Evolutionary conservation across 805 yeast species (phyloP).

Genomic region (Spathaspora arborariae): DNA sequence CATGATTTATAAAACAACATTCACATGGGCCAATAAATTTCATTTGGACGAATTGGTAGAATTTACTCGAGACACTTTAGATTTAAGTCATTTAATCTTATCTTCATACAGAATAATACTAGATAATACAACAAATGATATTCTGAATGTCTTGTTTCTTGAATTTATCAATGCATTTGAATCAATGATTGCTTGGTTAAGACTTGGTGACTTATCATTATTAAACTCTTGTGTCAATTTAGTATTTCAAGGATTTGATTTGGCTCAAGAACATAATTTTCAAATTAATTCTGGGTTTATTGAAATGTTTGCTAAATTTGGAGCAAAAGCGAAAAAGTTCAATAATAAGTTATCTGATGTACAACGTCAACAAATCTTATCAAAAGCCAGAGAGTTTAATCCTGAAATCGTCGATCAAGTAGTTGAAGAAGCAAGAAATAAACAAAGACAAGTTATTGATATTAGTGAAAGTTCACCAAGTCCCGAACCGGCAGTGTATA

Average conservation of each 20-base stretch:
- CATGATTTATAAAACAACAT: slow-evolving; percentile 62
- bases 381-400: slow-evolving; percentile 57
- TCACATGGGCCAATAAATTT: slow-evolving; percentile 70
- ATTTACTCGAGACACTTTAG: slow-evolving; percentile 83
- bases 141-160: slow-evolving; percentile 33
- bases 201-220: slow-evolving; percentile 75
- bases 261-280: slow-evolving; percentile 54
- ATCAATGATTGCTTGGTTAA: slow-evolving; percentile 72
- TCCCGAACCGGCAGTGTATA: slow-evolving; percentile 4
- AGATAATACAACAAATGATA: slow-evolving; percentile 13
- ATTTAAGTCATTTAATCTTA: slow-evolving; percentile 66
- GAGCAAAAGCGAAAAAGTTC: slow-evolving; percentile 59
- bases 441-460: slow-evolving; percentile 13
- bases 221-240: slow-evolving; percentile 69
- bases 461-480: slow-evolving; percentile 11
- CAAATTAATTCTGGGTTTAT: slow-evolving; percentile 51
- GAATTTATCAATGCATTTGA: slow-evolving; percentile 61
- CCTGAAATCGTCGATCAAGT: slow-evolving; percentile 51
- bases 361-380: slow-evolving; percentile 61
- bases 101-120: slow-evolving; percentile 53
- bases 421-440: slow-evolving; percentile 33
- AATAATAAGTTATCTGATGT: slow-evolving; percentile 66
- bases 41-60: slow-evolving; percentile 59
- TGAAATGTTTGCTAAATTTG: slow-evolving; percentile 57
- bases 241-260: slow-evolving; percentile 60